These are phyloP conservation scores for Leishmania tarentolae DNA, from an alignment of 208 protist genomes.

Conservation along the genomic window DNA sequence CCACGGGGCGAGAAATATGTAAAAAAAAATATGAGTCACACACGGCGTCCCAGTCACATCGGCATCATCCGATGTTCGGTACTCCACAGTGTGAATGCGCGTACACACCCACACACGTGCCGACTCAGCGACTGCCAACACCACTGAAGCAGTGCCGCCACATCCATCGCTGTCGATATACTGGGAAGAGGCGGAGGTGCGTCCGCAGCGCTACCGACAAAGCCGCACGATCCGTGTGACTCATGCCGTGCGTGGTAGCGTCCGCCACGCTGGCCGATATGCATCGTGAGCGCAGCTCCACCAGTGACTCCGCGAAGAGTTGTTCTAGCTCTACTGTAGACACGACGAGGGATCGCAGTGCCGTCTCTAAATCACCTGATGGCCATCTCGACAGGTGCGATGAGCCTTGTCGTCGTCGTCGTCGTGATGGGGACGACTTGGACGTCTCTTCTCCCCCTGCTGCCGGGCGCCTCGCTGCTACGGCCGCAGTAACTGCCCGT, in stretches of 20 bases:
- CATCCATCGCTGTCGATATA: slow-evolving; percentile 25
- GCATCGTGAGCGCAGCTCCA: slow-evolving; percentile 12
- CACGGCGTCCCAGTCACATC: background rate
- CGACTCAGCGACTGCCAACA: background rate
- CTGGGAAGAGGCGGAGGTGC: background rate
- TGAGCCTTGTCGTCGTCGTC: background rate
- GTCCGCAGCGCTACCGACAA: background rate
- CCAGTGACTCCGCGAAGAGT: slow-evolving; percentile 25
- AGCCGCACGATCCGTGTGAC: background rate
- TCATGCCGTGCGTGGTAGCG: too few relatives aligned
- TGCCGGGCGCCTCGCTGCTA: slow-evolving; percentile 3
- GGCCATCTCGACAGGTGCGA: background rate
- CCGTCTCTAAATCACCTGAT: slow-evolving; percentile 1
- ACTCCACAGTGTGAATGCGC: background rate
- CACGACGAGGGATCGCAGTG: slow-evolving; percentile 22
- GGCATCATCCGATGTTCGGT: background rate
- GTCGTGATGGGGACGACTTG: background rate
- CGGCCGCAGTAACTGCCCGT: slow-evolving; percentile 1
- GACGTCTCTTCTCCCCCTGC: slow-evolving; percentile 9
- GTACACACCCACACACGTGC: background rate
- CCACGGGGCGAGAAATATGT: background rate
- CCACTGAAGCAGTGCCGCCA: slow-evolving; percentile 18
- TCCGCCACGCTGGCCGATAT: background rate
- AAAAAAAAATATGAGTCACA: background rate
- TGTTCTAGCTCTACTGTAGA: slow-evolving; percentile 22